phyloP scores from a whole-genome alignment of 768 basidiomycete genomes.

The Suillus sp. region DNA sequence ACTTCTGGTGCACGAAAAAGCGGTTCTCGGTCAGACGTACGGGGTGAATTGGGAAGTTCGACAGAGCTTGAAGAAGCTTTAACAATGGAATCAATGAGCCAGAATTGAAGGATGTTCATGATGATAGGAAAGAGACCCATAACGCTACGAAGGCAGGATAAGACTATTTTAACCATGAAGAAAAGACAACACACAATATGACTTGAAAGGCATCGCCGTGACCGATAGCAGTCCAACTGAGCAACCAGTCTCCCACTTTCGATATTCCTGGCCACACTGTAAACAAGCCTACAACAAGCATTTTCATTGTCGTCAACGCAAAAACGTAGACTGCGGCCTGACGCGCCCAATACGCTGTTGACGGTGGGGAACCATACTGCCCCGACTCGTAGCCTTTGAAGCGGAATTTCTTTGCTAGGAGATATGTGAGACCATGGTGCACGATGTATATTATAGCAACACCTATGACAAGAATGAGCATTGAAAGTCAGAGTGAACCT shows the following conservation, averaged over 20 bases:
- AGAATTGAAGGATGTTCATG: slow-evolving; percentile 92
- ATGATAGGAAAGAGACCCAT: slow-evolving; percentile 91
- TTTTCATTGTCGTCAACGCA: slow-evolving; percentile 84
- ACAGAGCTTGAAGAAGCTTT: slow-evolving; percentile 58
- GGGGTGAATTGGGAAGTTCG: slow-evolving; percentile 42
- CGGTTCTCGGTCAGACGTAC: slow-evolving; percentile 54
- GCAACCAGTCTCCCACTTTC: slow-evolving; percentile 79
- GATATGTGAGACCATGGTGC: slow-evolving; percentile 61
- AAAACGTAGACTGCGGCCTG: slow-evolving; percentile 84
- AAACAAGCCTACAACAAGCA: slow-evolving; percentile 81
- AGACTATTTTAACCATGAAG: slow-evolving; percentile 9
- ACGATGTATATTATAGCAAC: slow-evolving; percentile 80
- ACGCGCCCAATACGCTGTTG: slow-evolving; percentile 67
- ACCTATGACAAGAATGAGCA: slow-evolving; percentile 47
- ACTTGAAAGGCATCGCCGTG: slow-evolving; percentile 69
- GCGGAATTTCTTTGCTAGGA: slow-evolving; percentile 63
- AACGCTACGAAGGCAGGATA: slow-evolving; percentile 47
- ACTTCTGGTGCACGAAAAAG: slow-evolving; percentile 63
- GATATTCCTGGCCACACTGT: slow-evolving; percentile 71
- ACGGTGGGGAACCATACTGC: slow-evolving; percentile 86
- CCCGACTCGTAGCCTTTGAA: slow-evolving; percentile 85
- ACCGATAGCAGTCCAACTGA: slow-evolving; percentile 73
- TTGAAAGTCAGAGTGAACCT: background rate
- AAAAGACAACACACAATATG: slow-evolving; percentile 63
- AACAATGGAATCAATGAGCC: slow-evolving; percentile 92